Percentiles rank a stretch among this genome's conserved stretches.
Evolutionary conservation across 129 eudicot genomes (phyloP).

Genomic region (Helichrysum umbraculigerum): DNA sequence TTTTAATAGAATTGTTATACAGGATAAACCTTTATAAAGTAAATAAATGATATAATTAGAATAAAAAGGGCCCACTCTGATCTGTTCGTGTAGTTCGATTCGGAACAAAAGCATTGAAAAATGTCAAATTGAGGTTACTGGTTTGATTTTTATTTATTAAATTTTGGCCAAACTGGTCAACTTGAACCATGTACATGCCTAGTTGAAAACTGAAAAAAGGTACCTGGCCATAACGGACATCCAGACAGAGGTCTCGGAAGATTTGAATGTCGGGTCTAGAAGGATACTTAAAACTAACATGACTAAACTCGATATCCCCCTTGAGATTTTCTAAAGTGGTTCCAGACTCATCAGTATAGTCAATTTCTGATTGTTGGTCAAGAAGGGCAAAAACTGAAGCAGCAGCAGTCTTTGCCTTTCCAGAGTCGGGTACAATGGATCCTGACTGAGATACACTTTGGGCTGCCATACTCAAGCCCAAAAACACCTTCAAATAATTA

Average conservation of each 20-base stretch:
- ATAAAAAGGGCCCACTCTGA: too few relatives aligned
- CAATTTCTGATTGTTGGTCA: conserved; percentile 36
- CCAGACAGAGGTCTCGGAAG: conserved; percentile 35
- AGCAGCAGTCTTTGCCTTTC: conserved; percentile 34
- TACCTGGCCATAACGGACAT: conserved; percentile 32
- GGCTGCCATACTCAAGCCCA: conserved; percentile 42
- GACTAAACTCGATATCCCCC: conserved; percentile 35
- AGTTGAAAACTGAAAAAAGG: not conserved
- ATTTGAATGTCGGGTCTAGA: conserved; percentile 31
- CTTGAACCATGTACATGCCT: too few relatives aligned
- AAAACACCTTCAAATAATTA: conserved; percentile 30
- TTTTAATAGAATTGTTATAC: not conserved
- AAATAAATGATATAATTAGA: not conserved
- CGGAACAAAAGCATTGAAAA: not conserved
- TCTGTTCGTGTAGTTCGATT: not conserved
- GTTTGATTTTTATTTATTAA: too few relatives aligned
- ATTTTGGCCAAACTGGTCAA: too few relatives aligned
- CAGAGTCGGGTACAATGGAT: conserved; percentile 32
- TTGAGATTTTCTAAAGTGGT: conserved; percentile 28
- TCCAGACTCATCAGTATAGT: conserved; percentile 29
- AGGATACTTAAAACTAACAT: conserved; percentile 35
- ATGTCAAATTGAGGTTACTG: too few relatives aligned
- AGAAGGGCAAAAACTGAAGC: conserved; percentile 28
- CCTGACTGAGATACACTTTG: conserved; percentile 36
- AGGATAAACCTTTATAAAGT: not conserved